phyloP scores from a whole-genome alignment of 176 grass and related monocot genomes.

The Raddia guianensis region DNA sequence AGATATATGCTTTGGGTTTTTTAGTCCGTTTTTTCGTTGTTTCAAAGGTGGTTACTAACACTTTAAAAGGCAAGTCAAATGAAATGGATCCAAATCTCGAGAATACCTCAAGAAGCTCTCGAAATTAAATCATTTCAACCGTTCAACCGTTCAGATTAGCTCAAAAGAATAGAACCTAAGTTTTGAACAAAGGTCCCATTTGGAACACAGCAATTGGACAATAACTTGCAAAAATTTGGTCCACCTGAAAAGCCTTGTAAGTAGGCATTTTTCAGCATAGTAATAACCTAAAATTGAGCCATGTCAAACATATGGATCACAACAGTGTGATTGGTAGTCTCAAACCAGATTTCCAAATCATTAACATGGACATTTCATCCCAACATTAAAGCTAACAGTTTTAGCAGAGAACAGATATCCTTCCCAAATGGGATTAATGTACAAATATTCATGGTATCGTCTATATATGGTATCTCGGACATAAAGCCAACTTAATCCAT shows the following conservation, averaged over 20 bases:
- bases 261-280: neutral
- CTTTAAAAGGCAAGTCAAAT: too few species aligned
- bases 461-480: neutral
- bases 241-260: neutral
- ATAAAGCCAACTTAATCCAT: neutral
- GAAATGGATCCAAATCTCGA: too few species aligned
- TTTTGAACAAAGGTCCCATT: neutral
- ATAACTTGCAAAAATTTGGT: neutral
- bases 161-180: too few species aligned
- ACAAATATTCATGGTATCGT: neutral
- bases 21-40: too few species aligned
- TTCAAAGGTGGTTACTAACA: too few species aligned
- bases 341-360: neutral
- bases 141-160: too few species aligned
- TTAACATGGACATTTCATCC: neutral
- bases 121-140: too few species aligned
- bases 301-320: neutral
- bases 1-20: too few species aligned
- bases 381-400: neutral
- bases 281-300: neutral
- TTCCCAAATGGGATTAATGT: neutral
- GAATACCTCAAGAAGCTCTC: too few species aligned
- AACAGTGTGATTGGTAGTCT: neutral
- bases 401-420: neutral
- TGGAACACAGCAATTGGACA: neutral